Evolutionary conservation across 352 stramenopile species (phyloP).

Genomic region (Globisporangium splendens): DNA sequence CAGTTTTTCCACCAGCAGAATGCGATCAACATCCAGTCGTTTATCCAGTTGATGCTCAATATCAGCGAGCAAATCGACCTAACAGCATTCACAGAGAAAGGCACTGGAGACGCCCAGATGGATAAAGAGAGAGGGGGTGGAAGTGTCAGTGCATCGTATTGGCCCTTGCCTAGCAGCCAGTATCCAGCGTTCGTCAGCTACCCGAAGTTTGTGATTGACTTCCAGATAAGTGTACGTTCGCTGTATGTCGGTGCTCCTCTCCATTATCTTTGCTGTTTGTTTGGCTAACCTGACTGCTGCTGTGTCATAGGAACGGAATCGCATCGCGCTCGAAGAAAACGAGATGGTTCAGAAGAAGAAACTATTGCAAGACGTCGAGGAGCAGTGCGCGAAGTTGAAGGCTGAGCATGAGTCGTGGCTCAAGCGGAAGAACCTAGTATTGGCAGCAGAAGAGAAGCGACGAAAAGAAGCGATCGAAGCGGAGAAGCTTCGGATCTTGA

Average conservation of each 20-base stretch:
- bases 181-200: conserved; percentile 83
- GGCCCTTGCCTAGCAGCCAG: conserved; percentile 62
- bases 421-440: conserved; percentile 46
- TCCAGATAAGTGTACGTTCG: conserved; percentile 71
- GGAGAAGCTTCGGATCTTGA: conserved; percentile 65
- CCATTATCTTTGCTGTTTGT: neutral
- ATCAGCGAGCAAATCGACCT: conserved; percentile 37
- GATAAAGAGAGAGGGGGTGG: neutral
- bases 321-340: conserved; percentile 74
- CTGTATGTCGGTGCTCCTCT: neutral
- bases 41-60: conserved; percentile 66
- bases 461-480: conserved; percentile 49
- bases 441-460: conserved; percentile 61
- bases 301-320: conserved; percentile 60
- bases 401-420: conserved; percentile 64
- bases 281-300: neutral
- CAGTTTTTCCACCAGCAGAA: conserved; percentile 88
- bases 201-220: conserved; percentile 79
- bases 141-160: conserved; percentile 17
- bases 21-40: conserved; percentile 66
- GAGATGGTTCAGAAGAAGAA: conserved; percentile 62
- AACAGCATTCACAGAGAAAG: conserved; percentile 18
- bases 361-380: conserved; percentile 51
- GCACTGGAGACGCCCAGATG: conserved; percentile 3
- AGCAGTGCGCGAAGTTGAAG: conserved; percentile 51